Conservation (phyloP, 257 asterid genomes). For the Echium plantagineum region DNA sequence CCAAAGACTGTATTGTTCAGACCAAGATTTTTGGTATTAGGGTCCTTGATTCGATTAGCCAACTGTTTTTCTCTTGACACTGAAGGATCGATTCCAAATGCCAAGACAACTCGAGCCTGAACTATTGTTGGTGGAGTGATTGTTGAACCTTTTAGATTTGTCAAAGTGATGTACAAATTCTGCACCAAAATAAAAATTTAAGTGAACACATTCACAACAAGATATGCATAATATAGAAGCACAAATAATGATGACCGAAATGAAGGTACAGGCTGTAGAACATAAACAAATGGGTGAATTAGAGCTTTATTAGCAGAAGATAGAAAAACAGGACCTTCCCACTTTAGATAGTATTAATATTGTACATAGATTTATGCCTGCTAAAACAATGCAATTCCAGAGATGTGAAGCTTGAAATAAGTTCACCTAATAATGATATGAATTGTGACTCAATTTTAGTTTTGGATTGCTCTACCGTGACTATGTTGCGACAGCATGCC, state of each 20-base stretch:
- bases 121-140: constrained; percentile 58
- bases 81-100: constrained; percentile 63
- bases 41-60: constrained; percentile 68
- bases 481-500: too few relatives aligned
- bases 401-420: constrained; percentile 9
- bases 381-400: too few relatives aligned
- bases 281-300: too few relatives aligned
- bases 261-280: too few relatives aligned
- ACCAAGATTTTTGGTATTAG: constrained; percentile 76
- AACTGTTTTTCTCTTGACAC: constrained; percentile 70
- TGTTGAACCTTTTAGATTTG: constrained; percentile 76
- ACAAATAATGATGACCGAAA: too few relatives aligned
- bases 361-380: too few relatives aligned
- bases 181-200: constrained; percentile 26
- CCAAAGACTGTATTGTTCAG: constrained; percentile 90
- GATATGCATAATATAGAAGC: too few relatives aligned
- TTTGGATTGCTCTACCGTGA: too few relatives aligned
- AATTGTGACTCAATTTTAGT: too few relatives aligned
- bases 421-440: too few relatives aligned
- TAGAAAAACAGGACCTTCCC: constrained; percentile 9
- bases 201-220: background rate
- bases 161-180: constrained; percentile 73
- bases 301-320: constrained; percentile 8
- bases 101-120: constrained; percentile 59
- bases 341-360: constrained; percentile 16